Evolutionary conservation across 176 grass and related monocot species (phyloP), one percentile per base, ranked within the genome.

Genomic region (Guadua angustifolia): DNA sequence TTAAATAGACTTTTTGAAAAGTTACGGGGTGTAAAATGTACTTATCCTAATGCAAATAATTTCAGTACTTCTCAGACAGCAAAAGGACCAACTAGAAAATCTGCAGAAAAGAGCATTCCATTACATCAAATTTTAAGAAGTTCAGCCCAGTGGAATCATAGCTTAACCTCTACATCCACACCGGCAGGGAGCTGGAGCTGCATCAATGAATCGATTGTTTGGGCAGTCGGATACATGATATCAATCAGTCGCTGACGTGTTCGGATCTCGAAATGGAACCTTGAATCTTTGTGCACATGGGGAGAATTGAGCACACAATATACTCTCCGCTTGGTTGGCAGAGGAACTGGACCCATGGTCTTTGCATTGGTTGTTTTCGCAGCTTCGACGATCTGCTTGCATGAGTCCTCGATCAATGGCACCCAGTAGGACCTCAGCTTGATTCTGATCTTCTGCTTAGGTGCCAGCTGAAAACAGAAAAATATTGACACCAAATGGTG

Each of bases 261-360:
- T 40, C 97, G 83, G 79, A 99, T 99, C 91, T 99, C 97, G 0
- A 99, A 99, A 52, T 99, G 97, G 61, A 95, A 94, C 49, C 97
- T 85, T n/a, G 97, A 89, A 57, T 99, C 97, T 83, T 99, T 99
- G 82, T 99, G 93, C 60, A 95, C 94, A 7, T 95, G 93, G 39
- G 97, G 97, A 16, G 97, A 99, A 33, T 94, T 90, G 26, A 99
- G 93, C 67, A 99, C 97, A 99, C 97, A 99, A 36, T 94, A 99
- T 58, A 99, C 1, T 83, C 89, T 87, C 79, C 66, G 71, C 77
- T 99, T 99, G 62, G 93, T 95, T 7, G 96, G 96, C 22, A 95
- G 82, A 63, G 93, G 93, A 64, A 99, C 91, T 25, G 96, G 96
- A 73, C 96, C 93, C 85, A 94, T 92, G 42, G 97, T 94, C 81